Conservation (phyloP, 106 monocot species). For the Dactylorhiza incarnata region DNA sequence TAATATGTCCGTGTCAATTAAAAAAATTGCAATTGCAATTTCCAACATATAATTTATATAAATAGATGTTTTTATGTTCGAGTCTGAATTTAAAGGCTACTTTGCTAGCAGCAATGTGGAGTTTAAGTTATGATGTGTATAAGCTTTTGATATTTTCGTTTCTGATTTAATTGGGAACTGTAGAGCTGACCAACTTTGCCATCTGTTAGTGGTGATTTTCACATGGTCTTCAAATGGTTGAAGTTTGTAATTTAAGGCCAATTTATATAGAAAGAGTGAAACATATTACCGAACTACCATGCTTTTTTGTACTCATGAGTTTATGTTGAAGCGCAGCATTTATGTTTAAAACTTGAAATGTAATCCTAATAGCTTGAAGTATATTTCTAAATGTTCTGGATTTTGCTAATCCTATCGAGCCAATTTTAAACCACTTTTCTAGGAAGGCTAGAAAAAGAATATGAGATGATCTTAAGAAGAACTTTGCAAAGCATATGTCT, state of each 20-base stretch:
- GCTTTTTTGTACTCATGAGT: background rate
- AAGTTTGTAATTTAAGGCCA: background rate
- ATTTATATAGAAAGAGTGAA: background rate
- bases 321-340: background rate
- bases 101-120: background rate
- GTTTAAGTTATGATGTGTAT: background rate
- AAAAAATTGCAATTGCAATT: background rate
- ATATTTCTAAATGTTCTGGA: background rate
- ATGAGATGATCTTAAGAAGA: slow-evolving; percentile 80
- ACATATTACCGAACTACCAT: background rate
- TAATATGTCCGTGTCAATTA: background rate
- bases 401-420: background rate
- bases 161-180: background rate
- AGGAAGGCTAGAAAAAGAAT: slow-evolving; percentile 91
- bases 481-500: slow-evolving; percentile 82
- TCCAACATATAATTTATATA: background rate
- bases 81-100: background rate
- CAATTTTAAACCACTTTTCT: slow-evolving; percentile 8
- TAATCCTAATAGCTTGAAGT: background rate
- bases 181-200: background rate
- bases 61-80: background rate
- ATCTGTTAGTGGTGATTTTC: background rate
- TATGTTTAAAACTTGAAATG: background rate
- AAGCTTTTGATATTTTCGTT: background rate
- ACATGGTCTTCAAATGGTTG: background rate